Conservation (phyloP, 78 protist genomes). For the Dictyostelium intermedium region DNA sequence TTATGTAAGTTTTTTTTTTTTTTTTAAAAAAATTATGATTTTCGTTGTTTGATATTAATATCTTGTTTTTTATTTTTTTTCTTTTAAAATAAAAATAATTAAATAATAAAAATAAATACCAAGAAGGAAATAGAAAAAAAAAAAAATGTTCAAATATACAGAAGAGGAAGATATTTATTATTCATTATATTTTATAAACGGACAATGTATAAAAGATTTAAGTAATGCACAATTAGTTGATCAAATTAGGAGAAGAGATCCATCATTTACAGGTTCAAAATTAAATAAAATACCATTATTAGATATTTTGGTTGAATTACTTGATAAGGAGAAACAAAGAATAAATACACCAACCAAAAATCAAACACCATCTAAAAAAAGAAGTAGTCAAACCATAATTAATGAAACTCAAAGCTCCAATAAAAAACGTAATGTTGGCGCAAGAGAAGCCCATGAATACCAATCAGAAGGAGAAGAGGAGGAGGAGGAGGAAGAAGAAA, state of each 20-base stretch:
- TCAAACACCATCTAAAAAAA: not conserved
- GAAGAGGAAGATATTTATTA: not conserved
- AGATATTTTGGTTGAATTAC: not conserved
- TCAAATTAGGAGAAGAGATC: not conserved
- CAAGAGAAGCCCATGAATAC: no score
- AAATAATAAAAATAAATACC: no score
- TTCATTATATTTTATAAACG: not conserved
- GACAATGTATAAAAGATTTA: not conserved
- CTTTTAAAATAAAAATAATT: no score
- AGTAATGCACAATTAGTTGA: not conserved
- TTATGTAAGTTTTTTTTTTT: no score
- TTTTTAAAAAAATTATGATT: no score
- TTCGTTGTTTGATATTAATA: no score
- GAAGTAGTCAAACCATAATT: not conserved
- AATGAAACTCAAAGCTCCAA: not conserved
- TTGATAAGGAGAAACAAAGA: not conserved
- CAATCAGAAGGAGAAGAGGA: not conserved
- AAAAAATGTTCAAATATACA: not conserved
- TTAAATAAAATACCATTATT: not conserved
- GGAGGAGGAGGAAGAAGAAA: not conserved
- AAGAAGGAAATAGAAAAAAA: no score
- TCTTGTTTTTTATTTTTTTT: no score
- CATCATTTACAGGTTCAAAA: not conserved
- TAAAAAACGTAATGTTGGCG: not conserved
- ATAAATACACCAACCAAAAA: not conserved